Evolutionary conservation across 1,284 basidiomycete genomes (phyloP), one percentile per base, ranked within the genome.

Genomic region (Anthracocystis panici-leucophaei): DNA sequence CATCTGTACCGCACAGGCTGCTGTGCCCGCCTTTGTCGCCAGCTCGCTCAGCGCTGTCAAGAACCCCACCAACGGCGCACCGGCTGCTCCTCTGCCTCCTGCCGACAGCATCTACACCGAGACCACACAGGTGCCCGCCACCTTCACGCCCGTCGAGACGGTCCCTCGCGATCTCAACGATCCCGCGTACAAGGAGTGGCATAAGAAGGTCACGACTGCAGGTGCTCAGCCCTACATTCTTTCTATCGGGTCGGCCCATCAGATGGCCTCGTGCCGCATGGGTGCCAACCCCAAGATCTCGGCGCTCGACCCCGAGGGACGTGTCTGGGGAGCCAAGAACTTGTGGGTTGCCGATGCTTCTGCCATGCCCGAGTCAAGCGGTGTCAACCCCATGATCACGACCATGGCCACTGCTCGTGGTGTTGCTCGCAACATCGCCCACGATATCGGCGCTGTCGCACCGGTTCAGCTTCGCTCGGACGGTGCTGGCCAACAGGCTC

Each of bases 341-440:
- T 81, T 88, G n/a, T 88, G 86, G 79, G 82, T 87, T 25, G 87
- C 87, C 8, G 87, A 88, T 55, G 87, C 87, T 25, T 84, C 82
- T 38, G 78, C 84, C 41, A 81, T 88, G 62, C 86, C 86, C 10
- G 85, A 85, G 50, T 84, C 86, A 5, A 83, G 83, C 3, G 87
- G 87, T 31, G 87, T 88, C 60, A 88, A 88, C 72, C 87, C 87
- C 0, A 87, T 88, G 87, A 82, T 88, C 53, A 86, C 87, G 8
- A 83, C 81, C 44, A 82, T 84, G 82, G 82, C 78, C 16, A 75
- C 73, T 14, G 74, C 82, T 2, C 72, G 81, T 20, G 78, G 78
- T 41, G 74, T 84, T 27, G 76, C 82, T 5, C 63, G 83, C 33
- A 83, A 84, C 51, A 72, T 85, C n/a, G 82, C 81, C 14, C 54